These are phyloP conservation scores for Trichopus zeylanicus DNA, from an alignment of 116 monocot species.

Conservation along the genomic window DNA sequence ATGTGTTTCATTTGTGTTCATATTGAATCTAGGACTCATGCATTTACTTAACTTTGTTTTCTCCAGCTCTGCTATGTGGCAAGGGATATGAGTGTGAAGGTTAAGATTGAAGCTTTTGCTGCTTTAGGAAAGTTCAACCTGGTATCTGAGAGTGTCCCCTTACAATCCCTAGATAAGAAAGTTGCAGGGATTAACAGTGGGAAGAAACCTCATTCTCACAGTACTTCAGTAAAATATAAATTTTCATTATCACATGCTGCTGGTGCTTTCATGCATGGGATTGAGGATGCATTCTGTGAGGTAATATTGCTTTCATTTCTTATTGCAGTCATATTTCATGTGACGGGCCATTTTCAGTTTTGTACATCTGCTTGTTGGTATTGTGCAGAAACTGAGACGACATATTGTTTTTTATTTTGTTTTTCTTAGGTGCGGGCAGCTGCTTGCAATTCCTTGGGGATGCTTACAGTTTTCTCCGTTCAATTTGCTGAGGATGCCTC, in stretches of 20 bases:
- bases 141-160: slow-evolving; percentile 56
- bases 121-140: slow-evolving; percentile 52
- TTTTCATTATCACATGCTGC: slow-evolving; percentile 40
- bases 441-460: slow-evolving; percentile 68
- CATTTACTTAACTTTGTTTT: background rate
- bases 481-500: slow-evolving; percentile 48
- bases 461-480: slow-evolving; percentile 40
- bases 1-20: background rate
- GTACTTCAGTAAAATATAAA: slow-evolving; percentile 19
- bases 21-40: background rate
- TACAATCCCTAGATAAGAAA: slow-evolving; percentile 84
- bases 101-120: slow-evolving; percentile 65
- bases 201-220: slow-evolving; percentile 22
- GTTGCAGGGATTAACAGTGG: slow-evolving; percentile 18
- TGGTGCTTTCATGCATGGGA: slow-evolving; percentile 79
- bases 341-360: background rate
- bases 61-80: slow-evolving; percentile 66
- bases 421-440: slow-evolving; percentile 67
- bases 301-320: slow-evolving; percentile 19
- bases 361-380: slow-evolving; percentile 14
- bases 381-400: no score
- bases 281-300: slow-evolving; percentile 93
- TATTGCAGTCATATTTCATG: background rate
- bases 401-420: no score
- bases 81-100: slow-evolving; percentile 80